Evolutionary conservation across 2,329 filamentous ascomycete species (phyloP), one percentile per base, ranked within the genome.

Genomic region (Penicillium decumbens): DNA sequence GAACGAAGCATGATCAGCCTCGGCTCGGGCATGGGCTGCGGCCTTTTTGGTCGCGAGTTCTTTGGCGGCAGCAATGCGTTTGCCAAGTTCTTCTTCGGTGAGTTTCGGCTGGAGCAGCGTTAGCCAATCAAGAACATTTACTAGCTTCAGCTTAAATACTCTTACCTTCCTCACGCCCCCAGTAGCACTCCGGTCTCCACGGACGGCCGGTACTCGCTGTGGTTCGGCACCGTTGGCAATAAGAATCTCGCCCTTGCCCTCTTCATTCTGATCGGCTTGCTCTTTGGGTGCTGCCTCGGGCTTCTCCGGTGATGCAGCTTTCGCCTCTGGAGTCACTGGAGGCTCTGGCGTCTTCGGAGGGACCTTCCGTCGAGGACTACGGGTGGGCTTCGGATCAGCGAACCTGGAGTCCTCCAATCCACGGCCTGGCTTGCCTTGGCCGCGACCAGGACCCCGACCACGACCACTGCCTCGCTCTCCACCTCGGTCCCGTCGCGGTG

Each of bases 1-100:
- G 63, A 84, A 86, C 0, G 77, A 79, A 3, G 81, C 82, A 46
- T 80, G 77, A 56, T 87, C 84, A n/a, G 81, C 82, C 70, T 86
- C 80, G n/a, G 82, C 82, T 24, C 82, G 77, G 1, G 79, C 80
- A 61, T 87, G 82, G 0, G 81, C 80, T 7, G 80, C 81, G 7
- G 77, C 75, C 12, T 81, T 74, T 43, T 79, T 75, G 5, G 78
- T 79, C 45, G 84, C 85, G 49, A 83, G 80, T 56, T 83, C 75
- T 54, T 77, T 77, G 59, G 84, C 85, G 30, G 76, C 74, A 6
- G 78, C 80, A 51, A 87, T 79, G 53, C 81, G 80, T 40, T 77
- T 78, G 3, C 75, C 76, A 6, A 87, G 75, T 64, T 87, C 79
- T 55, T 77, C 80, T 61, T 86, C 83, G 1, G 82, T 85, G 39